Percentiles rank a stretch among this genome's conserved stretches.
These are phyloP conservation scores for Acanthamoeba lenticulata DNA, from an alignment of 208 protist species.

Conservation along the genomic window DNA sequence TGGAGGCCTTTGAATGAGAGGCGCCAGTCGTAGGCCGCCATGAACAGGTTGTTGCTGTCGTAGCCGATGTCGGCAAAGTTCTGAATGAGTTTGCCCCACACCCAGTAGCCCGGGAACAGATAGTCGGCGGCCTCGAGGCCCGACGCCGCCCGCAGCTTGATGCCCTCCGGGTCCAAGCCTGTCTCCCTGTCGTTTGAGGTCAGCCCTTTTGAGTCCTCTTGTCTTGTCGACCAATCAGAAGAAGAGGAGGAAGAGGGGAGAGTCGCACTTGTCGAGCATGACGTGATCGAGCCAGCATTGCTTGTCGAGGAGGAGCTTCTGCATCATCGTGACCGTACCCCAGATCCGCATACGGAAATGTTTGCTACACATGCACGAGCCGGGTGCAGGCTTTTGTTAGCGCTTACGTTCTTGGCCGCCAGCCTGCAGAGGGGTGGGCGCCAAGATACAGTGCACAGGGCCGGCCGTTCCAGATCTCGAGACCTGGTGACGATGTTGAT, in stretches of 20 bases:
- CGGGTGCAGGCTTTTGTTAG: no score
- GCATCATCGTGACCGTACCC: constrained; percentile 73
- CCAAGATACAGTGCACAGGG: neutral
- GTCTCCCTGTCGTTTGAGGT: constrained; percentile 27
- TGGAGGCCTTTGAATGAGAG: constrained; percentile 88
- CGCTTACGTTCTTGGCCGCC: no score
- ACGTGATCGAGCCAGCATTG: constrained; percentile 74
- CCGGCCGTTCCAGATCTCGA: neutral
- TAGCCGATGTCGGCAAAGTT: constrained; percentile 94
- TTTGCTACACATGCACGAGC: no score
- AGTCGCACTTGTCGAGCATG: constrained; percentile 64
- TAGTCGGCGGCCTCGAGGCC: constrained; percentile 91
- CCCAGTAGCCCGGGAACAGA: constrained; percentile 92
- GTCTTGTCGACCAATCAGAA: neutral
- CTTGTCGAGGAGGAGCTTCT: constrained; percentile 57
- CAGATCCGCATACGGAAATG: constrained; percentile 73
- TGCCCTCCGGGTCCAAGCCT: constrained; percentile 87
- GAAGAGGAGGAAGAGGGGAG: neutral
- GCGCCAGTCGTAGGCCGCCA: constrained; percentile 93
- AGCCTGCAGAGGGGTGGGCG: no score
- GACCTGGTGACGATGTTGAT: neutral
- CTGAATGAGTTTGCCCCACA: constrained; percentile 92
- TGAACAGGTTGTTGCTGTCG: constrained; percentile 91
- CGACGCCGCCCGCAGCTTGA: constrained; percentile 89
- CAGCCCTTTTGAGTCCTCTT: no score